These are phyloP conservation scores for Exophiala lecanii-corni DNA, from an alignment of 2,329 filamentous ascomycete species.

Conservation along the genomic window DNA sequence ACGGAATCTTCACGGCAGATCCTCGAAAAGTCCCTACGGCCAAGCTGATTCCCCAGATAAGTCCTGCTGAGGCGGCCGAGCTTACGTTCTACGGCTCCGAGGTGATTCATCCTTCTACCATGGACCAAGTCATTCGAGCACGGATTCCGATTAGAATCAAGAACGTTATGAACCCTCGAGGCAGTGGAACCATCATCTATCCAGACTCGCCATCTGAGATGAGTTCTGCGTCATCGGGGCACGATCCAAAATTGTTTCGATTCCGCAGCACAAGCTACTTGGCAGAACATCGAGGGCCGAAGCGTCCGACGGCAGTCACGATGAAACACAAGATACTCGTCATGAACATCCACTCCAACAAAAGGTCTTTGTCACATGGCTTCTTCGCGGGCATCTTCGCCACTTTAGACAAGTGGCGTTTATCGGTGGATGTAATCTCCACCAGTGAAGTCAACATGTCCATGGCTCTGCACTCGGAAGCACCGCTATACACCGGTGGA, in stretches of 20 bases:
- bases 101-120: conserved; percentile 97
- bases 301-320: conserved; percentile 82
- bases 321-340: conserved; percentile 97
- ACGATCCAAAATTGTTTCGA: conserved; percentile 45
- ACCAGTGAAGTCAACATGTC: conserved; percentile 96
- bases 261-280: conserved; percentile 45
- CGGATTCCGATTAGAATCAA: conserved; percentile 65
- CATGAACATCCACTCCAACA: conserved; percentile 97
- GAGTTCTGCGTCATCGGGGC: conserved; percentile 36
- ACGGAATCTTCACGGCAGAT: conserved; percentile 86
- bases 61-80: conserved; percentile 90
- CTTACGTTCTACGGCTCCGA: conserved; percentile 92
- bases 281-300: conserved; percentile 54
- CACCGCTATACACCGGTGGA: conserved; percentile 47
- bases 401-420: conserved; percentile 77
- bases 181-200: conserved; percentile 61
- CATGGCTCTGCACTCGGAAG: conserved; percentile 85
- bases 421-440: conserved; percentile 94
- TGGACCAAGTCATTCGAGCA: conserved; percentile 78
- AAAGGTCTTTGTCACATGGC: conserved; percentile 89
- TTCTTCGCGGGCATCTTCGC: conserved; percentile 94
- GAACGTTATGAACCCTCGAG: conserved; percentile 64
- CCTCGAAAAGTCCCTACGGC: conserved; percentile 88
- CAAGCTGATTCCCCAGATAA: conserved; percentile 80
- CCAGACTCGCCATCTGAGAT: conserved; percentile 63